Evolutionary conservation across 1,284 basidiomycete genomes (phyloP), one percentile per base, ranked within the genome.

Genomic region (Thecaphora thlaspeos): DNA sequence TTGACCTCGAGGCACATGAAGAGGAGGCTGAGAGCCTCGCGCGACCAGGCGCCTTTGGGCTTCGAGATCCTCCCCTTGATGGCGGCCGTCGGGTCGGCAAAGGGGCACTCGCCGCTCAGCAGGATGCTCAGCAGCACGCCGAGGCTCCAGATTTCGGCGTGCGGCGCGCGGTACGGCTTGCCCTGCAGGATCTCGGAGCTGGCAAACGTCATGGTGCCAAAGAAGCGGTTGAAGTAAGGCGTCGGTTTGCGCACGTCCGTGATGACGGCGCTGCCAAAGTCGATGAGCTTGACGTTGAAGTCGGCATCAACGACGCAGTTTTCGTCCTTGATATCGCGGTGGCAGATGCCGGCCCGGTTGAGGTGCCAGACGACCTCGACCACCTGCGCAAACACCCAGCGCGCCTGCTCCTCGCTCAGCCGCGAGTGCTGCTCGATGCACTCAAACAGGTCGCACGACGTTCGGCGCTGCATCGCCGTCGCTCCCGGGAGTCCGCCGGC

Each of bases 251-350:
- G 77, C 1, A 85, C 84, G 73, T 92, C 86, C 48, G 85, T 85
- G 65, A 89, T 84, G 28, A 87, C 87, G 22, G 90, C 90, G 61
- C 88, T 90, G 45, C 91, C 90, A 78, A 95, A 95, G 80, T 95
- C 91, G 74, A 95, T 91, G 46, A 95, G 82, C 78, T 95, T 94
- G 73, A 93, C 88, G 57, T 51, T 61, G 48, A 68, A 66, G 36
- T 70, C 66, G 48, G 81, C 81, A 77, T 92, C 90, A 53, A 94
- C 86, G 50, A 93, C 87, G 30, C 70, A 71, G 61, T 95, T 95
- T 79, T 95, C 91, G 73, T 94, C 91, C 77, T 95, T 95, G 79
- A 95, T 88, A 75, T 95, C 91, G 46, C 91, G 87, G 76, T 95
- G 91, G 21, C 85, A 85, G 58, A 94, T 87, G 5, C 91, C 90